Evolutionary conservation across 176 grass and related monocot genomes (phyloP).

Genomic region (Raddia guianensis): DNA sequence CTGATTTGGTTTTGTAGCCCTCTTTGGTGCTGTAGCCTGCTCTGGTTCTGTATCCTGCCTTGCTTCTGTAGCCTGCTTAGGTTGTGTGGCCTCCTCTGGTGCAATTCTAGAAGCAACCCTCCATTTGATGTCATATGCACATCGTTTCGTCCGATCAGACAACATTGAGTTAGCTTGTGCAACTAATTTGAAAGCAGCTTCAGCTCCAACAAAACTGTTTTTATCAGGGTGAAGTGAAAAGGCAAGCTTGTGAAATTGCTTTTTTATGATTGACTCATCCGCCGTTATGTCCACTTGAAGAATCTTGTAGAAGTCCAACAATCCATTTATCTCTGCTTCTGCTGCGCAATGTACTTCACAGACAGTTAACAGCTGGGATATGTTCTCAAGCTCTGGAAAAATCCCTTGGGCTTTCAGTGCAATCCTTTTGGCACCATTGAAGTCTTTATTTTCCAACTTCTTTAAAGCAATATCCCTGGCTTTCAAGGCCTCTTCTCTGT

Average conservation of each 20-base stretch:
- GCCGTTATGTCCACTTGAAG: constrained; percentile 59
- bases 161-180: constrained; percentile 72
- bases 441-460: constrained; percentile 72
- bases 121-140: constrained; percentile 71
- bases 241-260: constrained; percentile 74
- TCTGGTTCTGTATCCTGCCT: too few species aligned
- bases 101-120: constrained; percentile 36
- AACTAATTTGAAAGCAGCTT: constrained; percentile 87
- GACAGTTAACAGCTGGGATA: constrained; percentile 66
- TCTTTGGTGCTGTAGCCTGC: background rate
- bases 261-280: constrained; percentile 75
- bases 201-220: constrained; percentile 66
- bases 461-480: constrained; percentile 74
- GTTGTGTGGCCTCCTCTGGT: constrained; percentile 26
- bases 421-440: constrained; percentile 69
- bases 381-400: constrained; percentile 76
- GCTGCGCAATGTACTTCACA: constrained; percentile 86
- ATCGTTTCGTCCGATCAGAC: constrained; percentile 66
- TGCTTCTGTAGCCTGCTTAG: constrained; percentile 23
- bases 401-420: constrained; percentile 75
- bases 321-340: constrained; percentile 49
- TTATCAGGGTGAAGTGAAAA: constrained; percentile 91
- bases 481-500: constrained; percentile 84
- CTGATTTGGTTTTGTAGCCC: constrained; percentile 1
- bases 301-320: constrained; percentile 67